Evolutionary conservation across 1,284 basidiomycete genomes (phyloP).

Genomic region (Rhodotorula sp.): DNA sequence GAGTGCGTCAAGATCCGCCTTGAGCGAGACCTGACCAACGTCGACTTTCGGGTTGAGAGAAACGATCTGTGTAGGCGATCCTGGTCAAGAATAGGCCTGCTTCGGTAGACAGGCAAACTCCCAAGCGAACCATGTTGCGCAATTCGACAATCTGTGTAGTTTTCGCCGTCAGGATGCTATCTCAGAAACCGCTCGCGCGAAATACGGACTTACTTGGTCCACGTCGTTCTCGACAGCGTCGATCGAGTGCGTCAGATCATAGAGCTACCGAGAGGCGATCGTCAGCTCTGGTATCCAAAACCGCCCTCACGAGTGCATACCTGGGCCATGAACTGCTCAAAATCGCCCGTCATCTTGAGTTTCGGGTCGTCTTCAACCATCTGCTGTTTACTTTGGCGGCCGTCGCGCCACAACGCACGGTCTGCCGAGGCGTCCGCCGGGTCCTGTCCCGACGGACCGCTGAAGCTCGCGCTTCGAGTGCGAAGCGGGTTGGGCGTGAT

Average conservation of each 20-base stretch:
- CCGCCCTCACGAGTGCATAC: not conserved
- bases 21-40: conserved; percentile 23
- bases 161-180: not conserved
- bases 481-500: not conserved
- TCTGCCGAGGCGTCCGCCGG: conserved; percentile 13
- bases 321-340: conserved; percentile 24
- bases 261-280: conserved; percentile 1
- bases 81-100: not conserved
- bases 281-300: not conserved
- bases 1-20: conserved; percentile 22
- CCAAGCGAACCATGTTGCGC: conserved; percentile 11
- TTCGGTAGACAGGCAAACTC: not conserved
- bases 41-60: conserved; percentile 24
- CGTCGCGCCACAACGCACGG: conserved; percentile 8
- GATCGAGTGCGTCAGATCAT: conserved; percentile 27
- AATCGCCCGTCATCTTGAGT: conserved; percentile 6
- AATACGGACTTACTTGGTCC: not conserved
- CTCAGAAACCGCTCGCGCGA: not conserved
- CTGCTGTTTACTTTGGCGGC: conserved; percentile 20
- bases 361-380: conserved; percentile 4
- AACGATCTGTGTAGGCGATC: conserved; percentile 1
- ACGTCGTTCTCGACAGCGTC: conserved; percentile 14
- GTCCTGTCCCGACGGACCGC: not conserved
- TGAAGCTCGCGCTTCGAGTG: not conserved
- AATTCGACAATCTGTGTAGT: conserved; percentile 24